Base-by-base conservation (phyloP, 192 early-diverging fungal genomes). In the Umbelopsis vinacea region DNA sequence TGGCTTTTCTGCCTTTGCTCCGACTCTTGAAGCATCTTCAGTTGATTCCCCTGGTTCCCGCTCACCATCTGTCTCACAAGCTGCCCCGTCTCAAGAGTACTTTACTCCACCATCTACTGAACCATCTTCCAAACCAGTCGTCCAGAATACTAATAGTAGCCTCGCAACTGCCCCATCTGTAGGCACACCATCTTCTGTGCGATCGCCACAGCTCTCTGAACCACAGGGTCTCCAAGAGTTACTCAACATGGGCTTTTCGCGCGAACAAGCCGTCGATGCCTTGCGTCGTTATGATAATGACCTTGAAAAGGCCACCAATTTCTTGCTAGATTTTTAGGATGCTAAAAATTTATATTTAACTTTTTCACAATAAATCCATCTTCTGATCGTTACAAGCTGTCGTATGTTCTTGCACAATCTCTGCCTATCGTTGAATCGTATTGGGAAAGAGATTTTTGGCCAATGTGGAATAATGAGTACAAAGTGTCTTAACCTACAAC, bases 221-320 rank as follows among this genome's bases (percentile, higher is more conserved):
- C 57, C 57, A 37, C 33, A 22, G 26, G 57, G 57, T 19, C 33
- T 80, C 0, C 50, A 70, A 24, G 79, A 86, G 10, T 76, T 94
- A 26, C 76, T 85, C 40, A 89, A 83, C 67, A 92, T 94, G 91
- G 92, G 92, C 10, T 94, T 94, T 71, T 84, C 89, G 21, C 82
- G 83, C 8, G 80, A 86, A 15, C 91, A 92, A 74, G 91, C 90
- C 12, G 80, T 89, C 22, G 88, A 90, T 8, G 92, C 92, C 1
- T 81, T 94, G 71, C 85, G 91, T 55, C 90, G 87, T 82, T 90
- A 89, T 71, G 90, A 92, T 46, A 85, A 90, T 74, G 91, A 94
- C 76, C 77, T 90, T 35, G 84, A 86, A 48, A 89, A 88, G 76
- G 91, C 92, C 1, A 89, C 88, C 71, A 94, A 94, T 80, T 92